Percentiles rank a stretch among this genome's conserved stretches.
phyloP scores from a whole-genome alignment of 2,329 filamentous ascomycete species.

The Fusarium incarnatum region DNA sequence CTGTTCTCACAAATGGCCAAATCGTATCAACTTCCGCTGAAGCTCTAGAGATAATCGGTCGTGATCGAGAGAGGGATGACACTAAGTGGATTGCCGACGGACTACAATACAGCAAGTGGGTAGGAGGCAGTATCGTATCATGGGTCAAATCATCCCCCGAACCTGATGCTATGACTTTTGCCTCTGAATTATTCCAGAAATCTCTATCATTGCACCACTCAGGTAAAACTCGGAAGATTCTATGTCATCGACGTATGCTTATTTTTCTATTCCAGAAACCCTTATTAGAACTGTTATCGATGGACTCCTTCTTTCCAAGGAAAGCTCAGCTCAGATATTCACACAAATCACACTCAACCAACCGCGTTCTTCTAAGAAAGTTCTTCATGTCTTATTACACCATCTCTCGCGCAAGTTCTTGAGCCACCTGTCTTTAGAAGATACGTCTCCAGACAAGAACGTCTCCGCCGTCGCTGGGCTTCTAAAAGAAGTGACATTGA shows the following conservation, averaged over 20 bases:
- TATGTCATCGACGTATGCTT: background rate
- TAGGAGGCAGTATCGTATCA: constrained; percentile 71
- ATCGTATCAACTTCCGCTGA: constrained; percentile 65
- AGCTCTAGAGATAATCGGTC: constrained; percentile 63
- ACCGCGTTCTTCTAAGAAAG: constrained; percentile 45
- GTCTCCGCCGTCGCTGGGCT: constrained; percentile 71
- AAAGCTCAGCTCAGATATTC: constrained; percentile 43
- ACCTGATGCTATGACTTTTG: constrained; percentile 55
- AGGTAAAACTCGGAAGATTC: constrained; percentile 58
- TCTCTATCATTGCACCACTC: constrained; percentile 78
- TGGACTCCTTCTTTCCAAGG: constrained; percentile 52
- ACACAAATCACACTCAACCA: constrained; percentile 48
- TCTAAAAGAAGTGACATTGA: constrained; percentile 61
- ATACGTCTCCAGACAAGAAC: constrained; percentile 47
- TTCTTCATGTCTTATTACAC: constrained; percentile 45
- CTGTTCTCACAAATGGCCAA: constrained; percentile 61
- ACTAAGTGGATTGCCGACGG: constrained; percentile 73
- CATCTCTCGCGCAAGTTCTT: constrained; percentile 62
- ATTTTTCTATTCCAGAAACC: constrained; percentile 50
- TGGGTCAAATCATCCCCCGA: constrained; percentile 54
- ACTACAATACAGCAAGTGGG: constrained; percentile 74
- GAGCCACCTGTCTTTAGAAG: constrained; percentile 49
- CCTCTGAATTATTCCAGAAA: constrained; percentile 65
- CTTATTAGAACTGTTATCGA: constrained; percentile 54
- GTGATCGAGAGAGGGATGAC: constrained; percentile 44